These are phyloP conservation scores for Trichoderma pleuroti DNA, from an alignment of 2,329 filamentous ascomycete genomes.

Conservation along the genomic window DNA sequence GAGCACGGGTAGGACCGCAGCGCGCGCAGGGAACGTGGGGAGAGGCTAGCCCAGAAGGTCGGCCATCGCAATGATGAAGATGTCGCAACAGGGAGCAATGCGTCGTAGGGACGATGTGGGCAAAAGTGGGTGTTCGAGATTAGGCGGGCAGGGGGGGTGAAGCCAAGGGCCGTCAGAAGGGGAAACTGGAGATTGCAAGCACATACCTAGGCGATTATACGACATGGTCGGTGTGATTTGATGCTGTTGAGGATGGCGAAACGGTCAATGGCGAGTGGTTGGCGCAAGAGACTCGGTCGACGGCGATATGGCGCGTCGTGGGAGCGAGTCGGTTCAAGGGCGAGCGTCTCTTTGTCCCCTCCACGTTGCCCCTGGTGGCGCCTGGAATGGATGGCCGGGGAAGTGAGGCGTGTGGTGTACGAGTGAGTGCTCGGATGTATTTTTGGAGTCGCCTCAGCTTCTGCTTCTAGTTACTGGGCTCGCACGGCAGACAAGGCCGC, in stretches of 20 bases:
- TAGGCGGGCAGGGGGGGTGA: slow-evolving; percentile 18
- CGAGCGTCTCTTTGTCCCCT: neutral
- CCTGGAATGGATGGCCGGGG: slow-evolving; percentile 2
- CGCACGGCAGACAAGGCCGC: neutral
- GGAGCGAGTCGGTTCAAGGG: neutral
- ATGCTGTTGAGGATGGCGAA: neutral
- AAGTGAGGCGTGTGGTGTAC: neutral
- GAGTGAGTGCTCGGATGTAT: neutral
- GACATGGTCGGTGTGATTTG: slow-evolving; percentile 51
- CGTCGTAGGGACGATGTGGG: slow-evolving; percentile 5
- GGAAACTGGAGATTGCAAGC: slow-evolving; percentile 25
- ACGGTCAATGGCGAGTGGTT: neutral
- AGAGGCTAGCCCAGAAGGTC: slow-evolving; percentile 7
- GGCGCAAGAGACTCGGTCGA: neutral
- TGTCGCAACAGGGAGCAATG: slow-evolving; percentile 11
- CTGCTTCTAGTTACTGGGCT: neutral
- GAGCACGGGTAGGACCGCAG: neutral
- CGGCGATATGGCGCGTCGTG: neutral
- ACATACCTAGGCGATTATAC: slow-evolving; percentile 72
- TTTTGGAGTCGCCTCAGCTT: neutral
- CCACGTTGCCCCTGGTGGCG: slow-evolving; percentile 12
- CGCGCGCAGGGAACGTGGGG: neutral
- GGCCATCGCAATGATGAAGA: slow-evolving; percentile 12
- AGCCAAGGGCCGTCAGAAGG: slow-evolving; percentile 21
- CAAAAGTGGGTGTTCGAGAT: slow-evolving; percentile 19